Evolutionary conservation across 2,329 filamentous ascomycete genomes (phyloP).

Genomic region (Parasarocladium wereldwijsianum): DNA sequence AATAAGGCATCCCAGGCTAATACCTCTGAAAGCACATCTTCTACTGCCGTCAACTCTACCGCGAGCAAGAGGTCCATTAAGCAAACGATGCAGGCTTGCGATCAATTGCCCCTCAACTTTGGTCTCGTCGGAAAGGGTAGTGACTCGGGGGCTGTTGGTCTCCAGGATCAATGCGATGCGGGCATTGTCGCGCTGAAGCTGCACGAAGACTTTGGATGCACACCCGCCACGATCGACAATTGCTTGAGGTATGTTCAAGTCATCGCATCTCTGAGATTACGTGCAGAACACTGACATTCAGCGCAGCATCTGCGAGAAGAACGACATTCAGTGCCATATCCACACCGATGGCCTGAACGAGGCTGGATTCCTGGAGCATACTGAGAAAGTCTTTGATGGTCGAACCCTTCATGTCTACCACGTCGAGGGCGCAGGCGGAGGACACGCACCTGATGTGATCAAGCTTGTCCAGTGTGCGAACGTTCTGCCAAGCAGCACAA

Average conservation of each 20-base stretch:
- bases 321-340: conserved; percentile 85
- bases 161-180: conserved; percentile 68
- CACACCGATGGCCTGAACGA: conserved; percentile 96
- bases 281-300: too few species aligned
- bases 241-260: too few species aligned
- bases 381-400: conserved; percentile 66
- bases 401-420: conserved; percentile 94
- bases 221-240: conserved; percentile 79
- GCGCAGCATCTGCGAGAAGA: conserved; percentile 71
- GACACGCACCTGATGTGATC: conserved; percentile 93
- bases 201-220: conserved; percentile 92
- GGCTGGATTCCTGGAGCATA: conserved; percentile 91
- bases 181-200: conserved; percentile 85
- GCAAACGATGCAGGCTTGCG: conserved; percentile 81
- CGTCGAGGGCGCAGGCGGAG: conserved; percentile 87
- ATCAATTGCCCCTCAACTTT: conserved; percentile 69
- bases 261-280: too few species aligned
- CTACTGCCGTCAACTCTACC: conserved; percentile 74
- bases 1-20: conserved; percentile 44
- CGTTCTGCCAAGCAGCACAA: conserved; percentile 81
- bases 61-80: conserved; percentile 70
- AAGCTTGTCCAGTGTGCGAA: conserved; percentile 78
- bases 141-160: conserved; percentile 53
- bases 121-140: conserved; percentile 93
- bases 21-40: conserved; percentile 86